phyloP scores from a whole-genome alignment of 2,329 filamentous ascomycete genomes.

The Aspergillus sp. region DNA sequence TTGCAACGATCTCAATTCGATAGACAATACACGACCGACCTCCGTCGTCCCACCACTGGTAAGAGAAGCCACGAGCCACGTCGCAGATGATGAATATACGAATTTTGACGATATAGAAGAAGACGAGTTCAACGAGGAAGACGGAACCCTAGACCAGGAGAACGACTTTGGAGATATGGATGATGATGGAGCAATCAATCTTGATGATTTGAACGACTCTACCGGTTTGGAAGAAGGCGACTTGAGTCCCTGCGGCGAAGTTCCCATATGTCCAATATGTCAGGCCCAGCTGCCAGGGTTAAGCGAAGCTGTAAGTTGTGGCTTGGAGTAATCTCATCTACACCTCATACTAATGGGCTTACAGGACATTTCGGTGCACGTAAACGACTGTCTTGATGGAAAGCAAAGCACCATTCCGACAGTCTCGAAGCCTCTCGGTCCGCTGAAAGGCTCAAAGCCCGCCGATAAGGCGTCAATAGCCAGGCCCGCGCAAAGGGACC shows the following conservation, averaged over 20 bases:
- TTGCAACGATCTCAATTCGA: conserved; percentile 11
- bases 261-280: conserved; percentile 73
- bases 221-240: conserved; percentile 16
- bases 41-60: conserved; percentile 43
- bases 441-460: conserved; percentile 45
- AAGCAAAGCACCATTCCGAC: conserved; percentile 61
- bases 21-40: conserved; percentile 16
- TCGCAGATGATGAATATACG: conserved; percentile 49
- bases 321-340: not conserved
- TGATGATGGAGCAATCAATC: conserved; percentile 26
- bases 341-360: not conserved
- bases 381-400: conserved; percentile 90
- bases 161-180: conserved; percentile 37
- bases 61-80: conserved; percentile 50
- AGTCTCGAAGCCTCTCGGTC: conserved; percentile 14
- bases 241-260: conserved; percentile 17
- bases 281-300: conserved; percentile 61
- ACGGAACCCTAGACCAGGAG: conserved; percentile 61
- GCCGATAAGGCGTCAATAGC: conserved; percentile 70
- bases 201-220: conserved; percentile 25
- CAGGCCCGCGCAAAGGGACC: conserved; percentile 77
- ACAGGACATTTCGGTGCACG: conserved; percentile 76
- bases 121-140: conserved; percentile 58
- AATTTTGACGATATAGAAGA: conserved; percentile 63
- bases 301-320: conserved; percentile 42